Evolutionary conservation across 441 rosid genomes (phyloP).

Genomic region (Adansonia grandidieri): DNA sequence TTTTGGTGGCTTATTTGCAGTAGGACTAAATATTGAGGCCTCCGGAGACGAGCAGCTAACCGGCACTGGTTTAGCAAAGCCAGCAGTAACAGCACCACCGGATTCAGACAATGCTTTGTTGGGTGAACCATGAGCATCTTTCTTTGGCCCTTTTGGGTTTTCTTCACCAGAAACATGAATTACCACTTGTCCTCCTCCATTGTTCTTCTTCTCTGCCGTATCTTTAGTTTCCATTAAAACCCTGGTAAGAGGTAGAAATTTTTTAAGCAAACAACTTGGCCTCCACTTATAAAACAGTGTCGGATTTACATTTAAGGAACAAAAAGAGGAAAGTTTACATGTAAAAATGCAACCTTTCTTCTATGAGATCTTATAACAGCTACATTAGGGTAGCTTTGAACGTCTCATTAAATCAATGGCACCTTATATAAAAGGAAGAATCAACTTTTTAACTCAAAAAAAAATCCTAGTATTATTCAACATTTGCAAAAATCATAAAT

Average conservation of each 20-base stretch:
- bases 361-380: neutral
- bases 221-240: constrained; percentile 35
- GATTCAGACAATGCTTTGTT: constrained; percentile 28
- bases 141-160: constrained; percentile 24
- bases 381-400: constrained; percentile 4
- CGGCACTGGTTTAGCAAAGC: constrained; percentile 38
- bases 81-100: constrained; percentile 20
- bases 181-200: constrained; percentile 45
- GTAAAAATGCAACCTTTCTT: neutral
- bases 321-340: neutral
- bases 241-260: neutral
- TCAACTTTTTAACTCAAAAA: neutral
- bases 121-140: constrained; percentile 23
- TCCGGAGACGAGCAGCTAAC: constrained; percentile 50
- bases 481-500: neutral
- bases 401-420: neutral
- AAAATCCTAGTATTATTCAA: neutral
- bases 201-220: constrained; percentile 48
- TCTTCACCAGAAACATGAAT: constrained; percentile 51
- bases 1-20: constrained; percentile 65
- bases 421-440: neutral
- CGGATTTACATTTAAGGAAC: neutral
- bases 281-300: neutral
- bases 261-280: neutral
- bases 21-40: constrained; percentile 41